These are phyloP conservation scores for Meira miltonrushii DNA, from an alignment of 1,284 basidiomycete species.

Conservation along the genomic window DNA sequence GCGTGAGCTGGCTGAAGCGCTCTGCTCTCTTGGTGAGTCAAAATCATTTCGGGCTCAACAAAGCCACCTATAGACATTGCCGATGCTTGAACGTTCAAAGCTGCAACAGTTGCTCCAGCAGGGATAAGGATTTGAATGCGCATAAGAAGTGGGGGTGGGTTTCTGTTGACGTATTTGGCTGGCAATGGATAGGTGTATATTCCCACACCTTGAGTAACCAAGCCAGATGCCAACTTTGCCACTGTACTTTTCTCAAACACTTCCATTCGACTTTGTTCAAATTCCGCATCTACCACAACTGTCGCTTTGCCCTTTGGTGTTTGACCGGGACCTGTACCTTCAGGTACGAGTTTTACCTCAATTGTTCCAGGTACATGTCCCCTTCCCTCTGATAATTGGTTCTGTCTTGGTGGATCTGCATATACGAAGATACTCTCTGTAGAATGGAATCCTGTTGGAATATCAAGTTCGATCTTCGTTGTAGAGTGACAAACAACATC, in stretches of 20 bases:
- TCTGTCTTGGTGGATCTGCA: constrained; percentile 9
- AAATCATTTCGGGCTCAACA: not conserved
- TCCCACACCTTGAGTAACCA: constrained; percentile 12
- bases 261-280: constrained; percentile 6
- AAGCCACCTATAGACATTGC: constrained; percentile 14
- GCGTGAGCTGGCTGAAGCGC: not conserved
- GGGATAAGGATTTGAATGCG: constrained; percentile 7
- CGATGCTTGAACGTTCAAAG: constrained; percentile 1
- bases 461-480: constrained; percentile 5
- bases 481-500: constrained; percentile 10
- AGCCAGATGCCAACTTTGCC: constrained; percentile 10
- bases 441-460: constrained; percentile 8
- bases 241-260: constrained; percentile 9
- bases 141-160: constrained; percentile 9
- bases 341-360: constrained; percentile 8
- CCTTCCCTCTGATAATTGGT: constrained; percentile 8
- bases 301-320: not conserved
- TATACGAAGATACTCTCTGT: constrained; percentile 12
- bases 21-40: not conserved
- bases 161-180: not conserved
- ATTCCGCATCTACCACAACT: constrained; percentile 13
- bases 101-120: not conserved
- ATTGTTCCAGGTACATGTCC: constrained; percentile 14
- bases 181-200: constrained; percentile 12
- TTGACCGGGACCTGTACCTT: not conserved